Base-by-base conservation (phyloP, 2,329 filamentous ascomycete species). In the Thielaviopsis populi region DNA sequence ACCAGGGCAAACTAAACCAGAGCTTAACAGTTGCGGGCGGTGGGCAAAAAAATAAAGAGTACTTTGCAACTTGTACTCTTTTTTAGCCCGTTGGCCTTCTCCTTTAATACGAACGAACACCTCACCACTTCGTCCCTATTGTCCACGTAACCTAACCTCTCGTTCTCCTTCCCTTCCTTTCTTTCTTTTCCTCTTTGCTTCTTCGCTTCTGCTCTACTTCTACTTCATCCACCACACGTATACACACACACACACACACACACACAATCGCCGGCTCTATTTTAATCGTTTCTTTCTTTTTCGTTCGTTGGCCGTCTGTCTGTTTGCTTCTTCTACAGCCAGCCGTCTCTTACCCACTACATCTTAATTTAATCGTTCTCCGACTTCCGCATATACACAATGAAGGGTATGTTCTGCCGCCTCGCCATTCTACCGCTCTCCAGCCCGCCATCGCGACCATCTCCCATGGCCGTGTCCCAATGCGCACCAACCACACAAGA, bases 391-490 rank as follows among this genome's bases (percentile, higher is more conserved):
- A 65, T 69, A 67, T 69, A 69, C 70, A 74, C 65, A 66, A 74
- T 74, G 73, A 74, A 74, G 70, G 73, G 73, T 74, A 70, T 22
- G 54, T 58, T 27, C 41, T 40, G 19, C 24, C 13, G 19, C 48
- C 13, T 41, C 40, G 19, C 43, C 15, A n/a, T 40, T 40, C 22
- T 53, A 24, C 63, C 40, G 5, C 40, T n/a, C n/a, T 48, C 50
- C 27, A 17, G 19, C 22, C 48, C 27, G 22, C 46, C 22, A 54
- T 46, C 19, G 61, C 48, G 46, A 41, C 43, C 43, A 22, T 50
- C 17, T 63, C 27, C 13, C 46, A 27, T 5, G 10, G 2, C 17
- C 15, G 50, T 27, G 50, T 33, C 24, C 19, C 50, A 30, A 56
- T 56, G 50, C 50, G 50, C 27, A 24, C 50, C 22, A 5, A 15